Evolutionary conservation across 139 green algal species (phyloP).

Genomic region (Micromonas commoda): DNA sequence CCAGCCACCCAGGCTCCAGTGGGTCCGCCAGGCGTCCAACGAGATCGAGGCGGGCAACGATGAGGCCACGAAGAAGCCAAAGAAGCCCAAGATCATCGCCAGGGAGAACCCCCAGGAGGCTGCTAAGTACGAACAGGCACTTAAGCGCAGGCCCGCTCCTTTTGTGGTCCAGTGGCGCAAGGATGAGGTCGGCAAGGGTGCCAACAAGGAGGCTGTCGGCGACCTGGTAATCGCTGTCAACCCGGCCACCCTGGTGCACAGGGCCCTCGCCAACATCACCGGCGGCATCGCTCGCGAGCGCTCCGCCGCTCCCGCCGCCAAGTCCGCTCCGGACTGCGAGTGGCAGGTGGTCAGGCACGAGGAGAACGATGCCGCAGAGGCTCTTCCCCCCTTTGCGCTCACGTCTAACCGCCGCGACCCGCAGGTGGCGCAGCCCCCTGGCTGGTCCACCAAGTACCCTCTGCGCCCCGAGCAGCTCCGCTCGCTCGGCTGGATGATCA

Average conservation of each 20-base stretch:
- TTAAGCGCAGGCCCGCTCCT: constrained; percentile 18
- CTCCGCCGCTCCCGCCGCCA: not conserved
- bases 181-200: not conserved
- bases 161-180: constrained; percentile 19
- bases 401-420: constrained; percentile 16
- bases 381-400: not conserved
- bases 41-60: too few species aligned
- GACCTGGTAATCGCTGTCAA: constrained; percentile 19
- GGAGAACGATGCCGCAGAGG: not conserved
- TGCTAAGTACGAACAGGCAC: constrained; percentile 22
- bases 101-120: constrained; percentile 17
- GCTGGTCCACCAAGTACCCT: constrained; percentile 25
- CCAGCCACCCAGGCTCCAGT: not conserved
- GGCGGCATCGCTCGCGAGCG: not conserved
- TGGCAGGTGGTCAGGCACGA: constrained; percentile 25
- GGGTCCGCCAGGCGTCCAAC: too few species aligned
- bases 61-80: not conserved
- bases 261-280: constrained; percentile 3
- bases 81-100: not conserved
- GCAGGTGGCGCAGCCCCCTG: not conserved
- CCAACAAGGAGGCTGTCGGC: not conserved
- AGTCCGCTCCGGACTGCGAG: not conserved
- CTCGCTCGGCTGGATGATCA: constrained; percentile 27
- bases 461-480: constrained; percentile 29
- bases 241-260: constrained; percentile 17